Conservation (phyloP, 1,284 basidiomycete species). For the Volvariella surrecta region DNA sequence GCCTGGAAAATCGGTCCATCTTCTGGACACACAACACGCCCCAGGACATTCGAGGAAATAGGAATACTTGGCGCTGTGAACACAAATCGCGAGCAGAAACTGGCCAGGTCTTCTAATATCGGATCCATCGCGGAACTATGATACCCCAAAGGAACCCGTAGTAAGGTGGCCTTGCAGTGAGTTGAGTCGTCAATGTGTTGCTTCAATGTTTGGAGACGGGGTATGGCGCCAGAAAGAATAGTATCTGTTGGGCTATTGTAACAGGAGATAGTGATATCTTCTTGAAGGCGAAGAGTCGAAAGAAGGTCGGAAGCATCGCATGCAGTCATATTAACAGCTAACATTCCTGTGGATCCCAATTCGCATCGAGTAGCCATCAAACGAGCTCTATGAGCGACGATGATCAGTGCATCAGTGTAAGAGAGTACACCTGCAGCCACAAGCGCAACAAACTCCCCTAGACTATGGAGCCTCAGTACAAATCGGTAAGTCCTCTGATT, state of each 20-base stretch:
- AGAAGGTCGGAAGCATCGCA: slow-evolving; percentile 28
- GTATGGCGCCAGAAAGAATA: slow-evolving; percentile 46
- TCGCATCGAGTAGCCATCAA: slow-evolving; percentile 43
- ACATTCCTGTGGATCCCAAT: slow-evolving; percentile 43
- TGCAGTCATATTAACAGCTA: slow-evolving; percentile 38
- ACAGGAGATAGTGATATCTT: slow-evolving; percentile 44
- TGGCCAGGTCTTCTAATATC: slow-evolving; percentile 36
- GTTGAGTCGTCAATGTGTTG: slow-evolving; percentile 26
- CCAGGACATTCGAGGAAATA: slow-evolving; percentile 50
- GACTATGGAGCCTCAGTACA: slow-evolving; percentile 24
- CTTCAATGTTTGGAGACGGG: slow-evolving; percentile 34
- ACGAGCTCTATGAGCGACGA: slow-evolving; percentile 51
- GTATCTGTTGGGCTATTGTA: slow-evolving; percentile 49
- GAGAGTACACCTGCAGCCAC: slow-evolving; percentile 47
- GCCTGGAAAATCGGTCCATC: slow-evolving; percentile 38
- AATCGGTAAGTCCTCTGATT: slow-evolving; percentile 5
- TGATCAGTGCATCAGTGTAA: slow-evolving; percentile 43
- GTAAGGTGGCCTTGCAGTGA: slow-evolving; percentile 29
- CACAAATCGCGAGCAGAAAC: slow-evolving; percentile 26
- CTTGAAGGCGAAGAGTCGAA: slow-evolving; percentile 21
- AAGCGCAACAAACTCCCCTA: slow-evolving; percentile 66
- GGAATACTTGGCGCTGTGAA: slow-evolving; percentile 42
- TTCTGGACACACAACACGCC: slow-evolving; percentile 42
- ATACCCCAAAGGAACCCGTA: slow-evolving; percentile 53
- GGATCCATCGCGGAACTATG: slow-evolving; percentile 57